Conservation (phyloP, 305 asterid genomes). For the Fraxinus paxiana region DNA sequence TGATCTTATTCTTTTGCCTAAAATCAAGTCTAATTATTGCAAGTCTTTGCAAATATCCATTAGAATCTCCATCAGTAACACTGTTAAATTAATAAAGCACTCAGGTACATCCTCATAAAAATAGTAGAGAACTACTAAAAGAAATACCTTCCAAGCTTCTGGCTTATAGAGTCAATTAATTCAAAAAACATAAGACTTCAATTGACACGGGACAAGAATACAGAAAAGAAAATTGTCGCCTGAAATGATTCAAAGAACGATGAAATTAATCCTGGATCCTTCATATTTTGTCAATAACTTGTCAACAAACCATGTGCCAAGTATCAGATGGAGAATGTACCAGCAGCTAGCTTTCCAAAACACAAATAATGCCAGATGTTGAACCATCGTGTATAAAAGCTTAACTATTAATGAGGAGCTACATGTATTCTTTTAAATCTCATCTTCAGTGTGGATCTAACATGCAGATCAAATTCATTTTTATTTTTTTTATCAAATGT, state of each 20-base stretch:
- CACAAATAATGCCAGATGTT: constrained; percentile 4
- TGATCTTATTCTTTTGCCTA: background rate
- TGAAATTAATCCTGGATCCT: constrained; percentile 3
- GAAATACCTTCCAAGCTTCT: background rate
- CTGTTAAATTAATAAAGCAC: constrained; percentile 12
- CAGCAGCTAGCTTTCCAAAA: background rate
- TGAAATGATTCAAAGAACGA: constrained; percentile 1
- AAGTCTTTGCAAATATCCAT: background rate
- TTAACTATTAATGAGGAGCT: background rate
- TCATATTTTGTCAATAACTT: background rate
- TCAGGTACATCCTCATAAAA: constrained; percentile 7
- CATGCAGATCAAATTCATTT: background rate
- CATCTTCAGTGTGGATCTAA: background rate
- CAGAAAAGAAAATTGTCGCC: background rate
- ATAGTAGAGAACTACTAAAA: constrained; percentile 12
- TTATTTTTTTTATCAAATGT: background rate
- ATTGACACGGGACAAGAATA: background rate
- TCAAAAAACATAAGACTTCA: background rate
- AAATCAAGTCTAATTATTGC: background rate
- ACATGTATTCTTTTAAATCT: background rate
- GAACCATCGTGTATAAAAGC: background rate
- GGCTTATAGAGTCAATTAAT: constrained; percentile 2
- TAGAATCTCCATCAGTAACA: background rate
- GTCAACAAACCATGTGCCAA: constrained; percentile 6
- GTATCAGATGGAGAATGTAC: background rate